phyloP scores from a whole-genome alignment of 1,139 yeast species.

The Kodamaea anthophila region DNA sequence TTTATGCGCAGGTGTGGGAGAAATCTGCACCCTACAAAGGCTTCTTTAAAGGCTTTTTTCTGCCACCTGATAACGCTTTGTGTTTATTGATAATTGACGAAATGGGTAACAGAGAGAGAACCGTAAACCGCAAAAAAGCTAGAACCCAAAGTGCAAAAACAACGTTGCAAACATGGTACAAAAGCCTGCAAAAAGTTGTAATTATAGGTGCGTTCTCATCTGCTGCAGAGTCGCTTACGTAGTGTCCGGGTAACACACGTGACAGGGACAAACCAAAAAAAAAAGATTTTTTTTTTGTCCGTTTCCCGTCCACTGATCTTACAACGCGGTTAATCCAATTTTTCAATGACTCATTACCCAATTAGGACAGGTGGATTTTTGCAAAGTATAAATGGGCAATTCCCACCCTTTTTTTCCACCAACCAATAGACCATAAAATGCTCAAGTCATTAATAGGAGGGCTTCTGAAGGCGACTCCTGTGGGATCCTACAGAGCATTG shows the following conservation, averaged over 20 bases:
- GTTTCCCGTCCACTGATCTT: constrained; percentile 21
- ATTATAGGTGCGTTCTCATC: no score
- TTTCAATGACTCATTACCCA: constrained; percentile 27
- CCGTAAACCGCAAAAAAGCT: not conserved
- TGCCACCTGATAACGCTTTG: constrained; percentile 1
- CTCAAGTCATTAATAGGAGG: constrained; percentile 5
- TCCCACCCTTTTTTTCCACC: constrained; percentile 5
- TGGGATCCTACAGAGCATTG: constrained; percentile 4
- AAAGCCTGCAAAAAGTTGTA: not conserved
- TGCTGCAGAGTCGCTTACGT: not conserved
- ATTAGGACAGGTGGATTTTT: constrained; percentile 21
- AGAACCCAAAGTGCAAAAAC: no score
- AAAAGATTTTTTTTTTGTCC: not conserved
- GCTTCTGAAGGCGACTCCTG: constrained; percentile 1
- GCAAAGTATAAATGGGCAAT: constrained; percentile 9
- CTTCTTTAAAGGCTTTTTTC: no score
- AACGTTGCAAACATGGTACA: not conserved
- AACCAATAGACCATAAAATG: constrained; percentile 6
- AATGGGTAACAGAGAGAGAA: constrained; percentile 1
- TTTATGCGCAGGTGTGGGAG: no score
- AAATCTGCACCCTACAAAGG: no score
- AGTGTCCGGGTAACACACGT: constrained; percentile 4
- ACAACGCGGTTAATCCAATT: constrained; percentile 27
- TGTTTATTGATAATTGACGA: constrained; percentile 1
- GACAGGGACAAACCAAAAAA: constrained; percentile 1